phyloP scores from a whole-genome alignment of 1,284 basidiomycete genomes.

The Apiotrichum porosum region DNA sequence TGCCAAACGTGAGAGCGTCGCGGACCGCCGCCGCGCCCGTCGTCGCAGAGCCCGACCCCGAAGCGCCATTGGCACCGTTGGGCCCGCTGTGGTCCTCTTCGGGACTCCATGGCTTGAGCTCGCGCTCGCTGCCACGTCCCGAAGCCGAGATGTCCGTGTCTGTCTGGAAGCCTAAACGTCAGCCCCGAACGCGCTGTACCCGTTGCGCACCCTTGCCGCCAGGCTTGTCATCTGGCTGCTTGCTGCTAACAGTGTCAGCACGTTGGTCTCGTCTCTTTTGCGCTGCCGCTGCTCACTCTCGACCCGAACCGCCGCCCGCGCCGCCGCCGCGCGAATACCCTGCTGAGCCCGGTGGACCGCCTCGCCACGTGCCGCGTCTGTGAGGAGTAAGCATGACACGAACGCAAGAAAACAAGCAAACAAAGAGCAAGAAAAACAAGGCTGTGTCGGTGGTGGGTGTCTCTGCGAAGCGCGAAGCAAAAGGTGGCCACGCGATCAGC shows the following conservation, averaged over 20 bases:
- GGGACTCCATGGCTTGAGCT: slow-evolving; percentile 74
- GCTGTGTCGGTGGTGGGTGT: too few species aligned
- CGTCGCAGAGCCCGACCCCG: slow-evolving; percentile 18
- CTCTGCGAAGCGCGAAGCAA: too few species aligned
- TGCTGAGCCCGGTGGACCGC: slow-evolving; percentile 32
- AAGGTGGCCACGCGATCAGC: too few species aligned
- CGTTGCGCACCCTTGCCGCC: slow-evolving; percentile 12
- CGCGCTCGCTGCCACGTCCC: slow-evolving; percentile 58
- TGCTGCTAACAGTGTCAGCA: background rate
- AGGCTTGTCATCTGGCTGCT: slow-evolving; percentile 8
- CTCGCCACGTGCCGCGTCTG: slow-evolving; percentile 40
- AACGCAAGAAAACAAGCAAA: too few species aligned
- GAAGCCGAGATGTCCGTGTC: slow-evolving; percentile 73
- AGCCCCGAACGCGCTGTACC: too few species aligned
- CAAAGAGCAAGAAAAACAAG: too few species aligned
- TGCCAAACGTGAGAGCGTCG: slow-evolving; percentile 43
- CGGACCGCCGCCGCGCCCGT: slow-evolving; percentile 11
- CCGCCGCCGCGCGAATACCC: slow-evolving; percentile 18
- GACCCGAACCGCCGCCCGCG: background rate
- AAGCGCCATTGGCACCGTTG: slow-evolving; percentile 18
- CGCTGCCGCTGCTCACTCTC: too few species aligned
- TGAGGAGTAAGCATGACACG: slow-evolving; percentile 3
- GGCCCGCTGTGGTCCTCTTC: slow-evolving; percentile 25
- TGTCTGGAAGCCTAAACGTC: slow-evolving; percentile 85
- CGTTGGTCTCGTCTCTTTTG: too few species aligned